phyloP scores from a whole-genome alignment of 306 rosid species.

The Castanopsis chinensis region DNA sequence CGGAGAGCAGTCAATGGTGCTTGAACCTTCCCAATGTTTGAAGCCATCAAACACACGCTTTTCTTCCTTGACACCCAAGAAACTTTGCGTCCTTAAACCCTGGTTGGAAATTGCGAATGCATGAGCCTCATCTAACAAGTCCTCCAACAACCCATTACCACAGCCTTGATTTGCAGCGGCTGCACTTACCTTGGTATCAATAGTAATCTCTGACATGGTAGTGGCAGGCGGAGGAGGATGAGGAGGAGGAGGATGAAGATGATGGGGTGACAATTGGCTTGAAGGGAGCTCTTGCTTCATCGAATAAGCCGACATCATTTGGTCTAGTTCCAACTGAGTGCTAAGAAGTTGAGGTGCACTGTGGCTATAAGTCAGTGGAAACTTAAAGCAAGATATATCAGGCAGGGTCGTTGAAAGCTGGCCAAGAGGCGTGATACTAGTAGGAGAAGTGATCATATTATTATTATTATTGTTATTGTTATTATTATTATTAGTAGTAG shows the following conservation, averaged over 20 bases:
- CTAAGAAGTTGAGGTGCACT: slow-evolving; percentile 32
- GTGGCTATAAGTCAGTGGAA: slow-evolving; percentile 34
- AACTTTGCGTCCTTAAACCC: slow-evolving; percentile 28
- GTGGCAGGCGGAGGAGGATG: too few species aligned
- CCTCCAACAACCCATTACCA: slow-evolving; percentile 44
- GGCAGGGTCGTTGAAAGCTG: slow-evolving; percentile 12
- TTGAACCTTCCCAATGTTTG: slow-evolving; percentile 35
- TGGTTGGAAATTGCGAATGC: slow-evolving; percentile 31
- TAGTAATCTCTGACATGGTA: slow-evolving; percentile 17
- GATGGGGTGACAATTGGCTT: slow-evolving; percentile 38
- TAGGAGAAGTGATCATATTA: too few species aligned
- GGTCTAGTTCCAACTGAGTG: slow-evolving; percentile 40
- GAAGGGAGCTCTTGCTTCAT: slow-evolving; percentile 66
- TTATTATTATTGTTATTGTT: too few species aligned
- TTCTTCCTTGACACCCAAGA: slow-evolving; percentile 42
- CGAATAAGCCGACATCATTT: slow-evolving; percentile 18
- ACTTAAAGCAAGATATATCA: slow-evolving; percentile 39
- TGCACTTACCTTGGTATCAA: slow-evolving; percentile 28
- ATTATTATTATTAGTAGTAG: neutral
- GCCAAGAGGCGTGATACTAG: neutral
- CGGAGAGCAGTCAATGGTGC: slow-evolving; percentile 39
- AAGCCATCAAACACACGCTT: slow-evolving; percentile 37
- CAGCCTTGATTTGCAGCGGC: slow-evolving; percentile 15
- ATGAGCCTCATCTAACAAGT: slow-evolving; percentile 57
- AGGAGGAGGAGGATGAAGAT: neutral